These are phyloP conservation scores for Saccharum hybrid DNA, from an alignment of 202 grass and related monocot species.

Conservation along the genomic window DNA sequence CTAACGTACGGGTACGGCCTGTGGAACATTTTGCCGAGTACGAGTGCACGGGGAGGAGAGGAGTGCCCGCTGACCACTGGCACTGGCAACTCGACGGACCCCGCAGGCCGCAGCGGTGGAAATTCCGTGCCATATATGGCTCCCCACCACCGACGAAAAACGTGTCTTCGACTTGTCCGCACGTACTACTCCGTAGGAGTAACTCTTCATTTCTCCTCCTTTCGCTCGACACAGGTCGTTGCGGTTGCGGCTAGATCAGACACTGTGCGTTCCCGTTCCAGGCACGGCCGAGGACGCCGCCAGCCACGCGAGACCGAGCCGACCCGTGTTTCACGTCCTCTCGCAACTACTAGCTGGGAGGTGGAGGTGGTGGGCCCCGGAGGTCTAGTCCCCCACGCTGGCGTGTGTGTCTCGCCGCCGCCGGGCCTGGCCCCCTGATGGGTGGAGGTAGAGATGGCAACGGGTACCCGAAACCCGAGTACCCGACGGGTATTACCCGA, in stretches of 20 bases:
- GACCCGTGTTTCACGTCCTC: constrained; percentile 4
- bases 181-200: background rate
- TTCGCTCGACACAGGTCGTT: background rate
- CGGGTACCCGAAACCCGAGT: too few species aligned
- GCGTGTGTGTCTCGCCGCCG: background rate
- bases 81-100: background rate
- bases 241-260: background rate
- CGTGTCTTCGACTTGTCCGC: background rate
- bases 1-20: background rate
- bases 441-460: too few species aligned
- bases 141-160: background rate
- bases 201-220: background rate
- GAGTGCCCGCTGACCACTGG: constrained; percentile 3
- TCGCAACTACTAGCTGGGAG: background rate
- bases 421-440: background rate
- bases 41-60: background rate
- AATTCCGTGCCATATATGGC: too few species aligned
- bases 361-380: background rate
- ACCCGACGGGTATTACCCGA: too few species aligned
- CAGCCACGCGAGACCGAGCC: background rate
- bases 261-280: background rate
- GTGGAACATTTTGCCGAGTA: background rate
- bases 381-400: background rate
- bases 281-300: background rate
- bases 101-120: too few species aligned